Conservation (phyloP, 495 filamentous ascomycete genomes). For the Penicillium angulare region DNA sequence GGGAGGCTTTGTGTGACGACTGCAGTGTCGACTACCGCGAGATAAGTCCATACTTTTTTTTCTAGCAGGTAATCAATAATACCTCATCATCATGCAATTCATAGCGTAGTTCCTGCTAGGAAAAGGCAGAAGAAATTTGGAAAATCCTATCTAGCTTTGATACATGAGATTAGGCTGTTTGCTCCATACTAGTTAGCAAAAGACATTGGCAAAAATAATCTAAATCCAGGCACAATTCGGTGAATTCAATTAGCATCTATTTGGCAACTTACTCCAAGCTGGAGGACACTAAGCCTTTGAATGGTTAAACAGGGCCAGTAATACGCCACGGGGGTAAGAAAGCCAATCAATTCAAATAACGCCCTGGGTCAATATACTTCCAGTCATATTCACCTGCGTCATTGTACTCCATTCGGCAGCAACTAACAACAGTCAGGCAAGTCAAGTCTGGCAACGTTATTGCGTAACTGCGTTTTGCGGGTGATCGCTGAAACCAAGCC, state of each 20-base stretch:
- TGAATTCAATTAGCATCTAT: slow-evolving; percentile 5
- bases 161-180: too few relatives aligned
- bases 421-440: neutral
- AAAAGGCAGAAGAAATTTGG: too few relatives aligned
- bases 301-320: neutral
- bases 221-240: too few relatives aligned
- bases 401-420: neutral
- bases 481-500: slow-evolving; percentile 9
- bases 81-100: too few relatives aligned
- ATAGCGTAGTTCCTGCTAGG: too few relatives aligned
- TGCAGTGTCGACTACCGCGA: neutral
- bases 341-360: neutral
- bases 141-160: too few relatives aligned
- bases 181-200: too few relatives aligned
- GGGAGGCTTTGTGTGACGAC: neutral
- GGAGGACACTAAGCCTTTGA: slow-evolving; percentile 1
- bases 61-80: too few relatives aligned
- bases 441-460: slow-evolving; percentile 13
- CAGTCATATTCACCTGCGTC: slow-evolving; percentile 3
- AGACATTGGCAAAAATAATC: too few relatives aligned
- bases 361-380: slow-evolving; percentile 2
- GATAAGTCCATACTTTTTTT: neutral
- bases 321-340: neutral
- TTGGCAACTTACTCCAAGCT: neutral
- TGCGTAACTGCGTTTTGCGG: slow-evolving; percentile 28